Evolutionary conservation across 345 rosid species (phyloP), one percentile per base, ranked within the genome.

Genomic region (Gossypium bickii): DNA sequence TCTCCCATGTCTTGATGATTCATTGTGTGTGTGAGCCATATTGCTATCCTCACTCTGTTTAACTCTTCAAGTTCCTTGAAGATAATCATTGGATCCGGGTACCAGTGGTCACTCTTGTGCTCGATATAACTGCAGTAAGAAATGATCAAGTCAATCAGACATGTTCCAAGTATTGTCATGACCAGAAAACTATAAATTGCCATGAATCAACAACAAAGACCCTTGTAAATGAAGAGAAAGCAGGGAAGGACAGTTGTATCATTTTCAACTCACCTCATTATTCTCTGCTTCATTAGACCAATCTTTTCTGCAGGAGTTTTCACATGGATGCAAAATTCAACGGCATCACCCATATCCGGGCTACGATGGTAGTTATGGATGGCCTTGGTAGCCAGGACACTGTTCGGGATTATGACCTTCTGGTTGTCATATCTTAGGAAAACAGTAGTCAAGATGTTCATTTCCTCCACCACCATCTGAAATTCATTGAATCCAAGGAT

Each of bases 1-100:
- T 87, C 94, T n/a, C 89, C 93, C 88, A 89, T 88, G 85, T 92
- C 85, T 63, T 92, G 98, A 79, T 86, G 90, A 82, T 94, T 94
- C 81, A 92, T 92, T 76, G 69, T 83, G 74, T 92, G 97, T 4
- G 87, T 74, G 2, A 86, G 79, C 97, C 97, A 90, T 71, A 92
- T 74, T 0, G 93, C 92, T 4, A 92, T 74, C 84, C 77, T 89
- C 60, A 92, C 79, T 74, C 77, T 80, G 72, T 87, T 88, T 76
- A 92, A 71, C 20, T 80, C 92, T 75, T 77, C 87, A 68, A 90
- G 73, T 13, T 94, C 94, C 83, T 80, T 90, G 15, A 86, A 64
- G 56, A 92, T 69, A n/a, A 92, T 78, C 86, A 81, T 74, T 1
- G 98, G 97, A 1, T 78, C 75, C 3, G 92, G 79, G 66, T 76